Evolutionary conservation across 176 grass and related monocot species (phyloP).

Genomic region (Areca catechu): DNA sequence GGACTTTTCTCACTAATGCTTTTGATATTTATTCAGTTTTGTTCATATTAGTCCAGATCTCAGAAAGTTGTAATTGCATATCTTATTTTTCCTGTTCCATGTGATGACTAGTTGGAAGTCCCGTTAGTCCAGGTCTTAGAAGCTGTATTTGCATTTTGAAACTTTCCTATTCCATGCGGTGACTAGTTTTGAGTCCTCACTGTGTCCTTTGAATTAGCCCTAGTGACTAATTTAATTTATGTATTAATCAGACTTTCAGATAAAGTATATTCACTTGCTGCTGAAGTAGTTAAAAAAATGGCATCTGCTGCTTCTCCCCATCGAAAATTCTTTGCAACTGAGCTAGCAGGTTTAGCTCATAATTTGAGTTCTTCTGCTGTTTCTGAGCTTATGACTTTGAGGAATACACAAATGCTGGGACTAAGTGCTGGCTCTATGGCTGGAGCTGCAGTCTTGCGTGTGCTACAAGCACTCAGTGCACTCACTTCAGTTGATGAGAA

Average conservation of each 20-base stretch:
- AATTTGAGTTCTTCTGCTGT: conserved; percentile 59
- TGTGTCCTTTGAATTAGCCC: too few relatives aligned
- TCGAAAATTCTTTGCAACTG: conserved; percentile 52
- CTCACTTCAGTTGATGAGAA: conserved; percentile 33
- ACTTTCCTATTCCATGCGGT: too few relatives aligned
- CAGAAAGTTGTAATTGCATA: too few relatives aligned
- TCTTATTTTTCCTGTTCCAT: too few relatives aligned
- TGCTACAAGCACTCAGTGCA: conserved; percentile 52
- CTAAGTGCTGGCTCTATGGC: conserved; percentile 45
- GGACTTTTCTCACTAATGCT: too few relatives aligned
- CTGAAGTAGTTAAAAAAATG: conserved; percentile 72
- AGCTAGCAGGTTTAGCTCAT: conserved; percentile 53
- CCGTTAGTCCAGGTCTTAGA: too few relatives aligned
- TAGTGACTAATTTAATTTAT: too few relatives aligned
- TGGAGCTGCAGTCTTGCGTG: conserved; percentile 53
- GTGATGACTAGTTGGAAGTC: too few relatives aligned
- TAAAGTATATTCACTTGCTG: conserved; percentile 65
- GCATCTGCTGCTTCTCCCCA: conserved; percentile 38
- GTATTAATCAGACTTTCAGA: conserved; percentile 49
- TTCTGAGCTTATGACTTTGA: conserved; percentile 46
- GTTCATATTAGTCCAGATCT: too few relatives aligned
- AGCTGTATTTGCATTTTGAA: too few relatives aligned
- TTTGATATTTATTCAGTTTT: too few relatives aligned
- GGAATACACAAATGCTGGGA: conserved; percentile 41
- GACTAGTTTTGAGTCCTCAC: too few relatives aligned